These are phyloP conservation scores for Crithidia bombi DNA, from an alignment of 208 protist genomes.

Conservation along the genomic window DNA sequence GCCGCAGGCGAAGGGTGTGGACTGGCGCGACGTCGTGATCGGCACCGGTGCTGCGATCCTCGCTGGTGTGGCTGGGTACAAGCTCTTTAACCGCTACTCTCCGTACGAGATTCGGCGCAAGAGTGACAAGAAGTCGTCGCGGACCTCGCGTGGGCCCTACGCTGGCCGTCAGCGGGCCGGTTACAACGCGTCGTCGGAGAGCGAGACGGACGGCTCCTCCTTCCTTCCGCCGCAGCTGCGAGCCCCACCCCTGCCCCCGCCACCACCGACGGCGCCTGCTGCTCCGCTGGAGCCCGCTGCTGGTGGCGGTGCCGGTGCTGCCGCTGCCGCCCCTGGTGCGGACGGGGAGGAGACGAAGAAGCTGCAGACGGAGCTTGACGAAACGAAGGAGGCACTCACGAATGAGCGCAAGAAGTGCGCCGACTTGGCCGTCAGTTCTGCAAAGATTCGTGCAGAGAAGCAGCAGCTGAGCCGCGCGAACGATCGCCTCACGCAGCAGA, in stretches of 20 bases:
- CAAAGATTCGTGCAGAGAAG: conserved; percentile 65
- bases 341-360: conserved; percentile 47
- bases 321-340: conserved; percentile 1
- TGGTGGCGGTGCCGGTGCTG: conserved; percentile 5
- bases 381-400: conserved; percentile 70
- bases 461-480: conserved; percentile 54
- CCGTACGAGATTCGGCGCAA: conserved; percentile 85
- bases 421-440: conserved; percentile 59
- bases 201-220: conserved; percentile 28
- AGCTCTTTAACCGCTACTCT: conserved; percentile 77
- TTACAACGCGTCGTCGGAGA: conserved; percentile 27
- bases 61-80: conserved; percentile 51
- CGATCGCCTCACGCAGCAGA: conserved; percentile 56
- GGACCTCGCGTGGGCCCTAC: conserved; percentile 9
- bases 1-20: conserved; percentile 26
- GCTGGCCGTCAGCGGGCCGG: not conserved
- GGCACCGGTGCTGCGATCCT: conserved; percentile 61
- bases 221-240: conserved; percentile 9
- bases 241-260: conserved; percentile 24
- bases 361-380: conserved; percentile 59
- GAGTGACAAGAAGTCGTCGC: conserved; percentile 36
- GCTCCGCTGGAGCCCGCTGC: conserved; percentile 2
- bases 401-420: conserved; percentile 69
- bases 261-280: conserved; percentile 26
- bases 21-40: conserved; percentile 88